Percentiles rank a stretch among this genome's conserved stretches.
Conservation (phyloP, 768 basidiomycete genomes). For the Boletus reticuloceps region DNA sequence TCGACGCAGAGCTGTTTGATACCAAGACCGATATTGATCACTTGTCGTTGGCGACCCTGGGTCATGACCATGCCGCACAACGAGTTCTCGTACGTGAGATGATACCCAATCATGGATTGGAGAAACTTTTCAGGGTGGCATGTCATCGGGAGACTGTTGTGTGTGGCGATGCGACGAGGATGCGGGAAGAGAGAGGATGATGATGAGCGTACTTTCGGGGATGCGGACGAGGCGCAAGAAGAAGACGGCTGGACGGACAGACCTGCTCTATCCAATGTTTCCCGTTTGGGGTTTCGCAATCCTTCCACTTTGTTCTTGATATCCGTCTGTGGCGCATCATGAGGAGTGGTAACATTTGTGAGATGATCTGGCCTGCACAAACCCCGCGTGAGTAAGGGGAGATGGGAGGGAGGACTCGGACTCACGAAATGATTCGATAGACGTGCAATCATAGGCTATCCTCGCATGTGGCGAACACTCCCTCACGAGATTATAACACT, state of each 20-base stretch:
- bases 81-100: slow-evolving; percentile 64
- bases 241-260: slow-evolving; percentile 12
- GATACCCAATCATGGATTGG: slow-evolving; percentile 78
- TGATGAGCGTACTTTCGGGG: not conserved
- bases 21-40: slow-evolving; percentile 81
- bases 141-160: slow-evolving; percentile 51
- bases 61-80: slow-evolving; percentile 85
- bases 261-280: slow-evolving; percentile 87
- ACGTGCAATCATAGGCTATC: slow-evolving; percentile 51
- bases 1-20: slow-evolving; percentile 66
- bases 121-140: slow-evolving; percentile 63
- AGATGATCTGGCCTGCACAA: slow-evolving; percentile 61
- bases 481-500: slow-evolving; percentile 57
- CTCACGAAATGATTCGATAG: slow-evolving; percentile 69
- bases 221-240: not conserved
- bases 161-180: not conserved
- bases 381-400: not conserved
- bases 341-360: slow-evolving; percentile 71
- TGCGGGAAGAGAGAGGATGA: not conserved
- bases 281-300: slow-evolving; percentile 55
- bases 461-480: slow-evolving; percentile 59
- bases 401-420: slow-evolving; percentile 3
- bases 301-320: slow-evolving; percentile 72
- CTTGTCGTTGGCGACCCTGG: slow-evolving; percentile 70
- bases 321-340: slow-evolving; percentile 87